These are phyloP conservation scores for Fusarium mangiferae DNA, from an alignment of 2,329 filamentous ascomycete genomes.

Conservation along the genomic window DNA sequence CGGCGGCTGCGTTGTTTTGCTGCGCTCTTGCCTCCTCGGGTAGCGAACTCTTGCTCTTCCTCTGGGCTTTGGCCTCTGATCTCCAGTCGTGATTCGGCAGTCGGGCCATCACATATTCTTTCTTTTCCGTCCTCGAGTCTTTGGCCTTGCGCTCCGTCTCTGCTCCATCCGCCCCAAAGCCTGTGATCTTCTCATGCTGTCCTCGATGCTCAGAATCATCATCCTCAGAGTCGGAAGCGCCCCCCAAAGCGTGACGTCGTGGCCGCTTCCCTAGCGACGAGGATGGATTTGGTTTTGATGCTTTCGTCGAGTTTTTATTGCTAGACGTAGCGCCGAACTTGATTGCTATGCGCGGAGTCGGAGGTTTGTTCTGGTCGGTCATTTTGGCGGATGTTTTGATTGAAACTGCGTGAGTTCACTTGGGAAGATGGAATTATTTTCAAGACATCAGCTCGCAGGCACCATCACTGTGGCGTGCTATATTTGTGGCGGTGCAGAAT, in stretches of 20 bases:
- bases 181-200: conserved; percentile 60
- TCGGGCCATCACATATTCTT: conserved; percentile 65
- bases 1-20: conserved; percentile 47
- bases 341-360: conserved; percentile 58
- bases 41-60: conserved; percentile 65
- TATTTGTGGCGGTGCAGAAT: background rate
- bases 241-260: conserved; percentile 54
- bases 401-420: conserved; percentile 1
- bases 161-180: conserved; percentile 58
- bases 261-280: conserved; percentile 62
- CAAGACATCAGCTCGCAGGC: conserved; percentile 25
- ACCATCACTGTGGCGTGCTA: conserved; percentile 6
- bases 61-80: conserved; percentile 60
- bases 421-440: conserved; percentile 3
- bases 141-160: conserved; percentile 53
- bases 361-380: conserved; percentile 44
- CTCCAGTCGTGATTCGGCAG: conserved; percentile 72
- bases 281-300: conserved; percentile 49
- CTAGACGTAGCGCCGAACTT: conserved; percentile 54
- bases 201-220: conserved; percentile 47
- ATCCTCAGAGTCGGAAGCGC: conserved; percentile 57
- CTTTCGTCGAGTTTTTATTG: conserved; percentile 44
- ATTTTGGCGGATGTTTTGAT: conserved; percentile 14
- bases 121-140: conserved; percentile 41
- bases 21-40: conserved; percentile 64